Conservation (phyloP, 768 basidiomycete species). For the Tricholoma saponaceum region DNA sequence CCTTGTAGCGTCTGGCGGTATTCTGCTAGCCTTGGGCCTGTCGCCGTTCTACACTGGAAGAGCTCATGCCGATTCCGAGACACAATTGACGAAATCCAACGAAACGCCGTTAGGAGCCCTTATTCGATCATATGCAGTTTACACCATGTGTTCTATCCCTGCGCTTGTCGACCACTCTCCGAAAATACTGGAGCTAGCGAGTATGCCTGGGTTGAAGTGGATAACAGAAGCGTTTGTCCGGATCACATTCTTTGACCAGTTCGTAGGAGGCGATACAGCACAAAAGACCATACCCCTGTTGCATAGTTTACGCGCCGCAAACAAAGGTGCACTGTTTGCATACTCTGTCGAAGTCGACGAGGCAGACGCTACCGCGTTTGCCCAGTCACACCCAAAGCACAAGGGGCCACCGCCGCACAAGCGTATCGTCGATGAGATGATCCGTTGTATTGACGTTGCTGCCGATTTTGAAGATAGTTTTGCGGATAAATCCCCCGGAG, state of each 20-base stretch:
- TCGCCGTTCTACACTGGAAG: slow-evolving; percentile 7
- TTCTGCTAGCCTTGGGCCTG: slow-evolving; percentile 12
- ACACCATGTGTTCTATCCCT: slow-evolving; percentile 75
- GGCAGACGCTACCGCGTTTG: slow-evolving; percentile 35
- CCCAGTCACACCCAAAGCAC: slow-evolving; percentile 12
- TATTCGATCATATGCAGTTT: slow-evolving; percentile 76
- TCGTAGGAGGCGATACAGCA: slow-evolving; percentile 86
- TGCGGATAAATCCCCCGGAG: slow-evolving; percentile 18
- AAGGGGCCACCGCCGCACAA: slow-evolving; percentile 42
- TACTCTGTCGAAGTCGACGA: slow-evolving; percentile 88
- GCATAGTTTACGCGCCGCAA: slow-evolving; percentile 52
- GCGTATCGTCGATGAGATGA: slow-evolving; percentile 69
- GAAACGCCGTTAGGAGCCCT: slow-evolving; percentile 35
- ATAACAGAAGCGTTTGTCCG: slow-evolving; percentile 69
- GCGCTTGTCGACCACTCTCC: slow-evolving; percentile 74
- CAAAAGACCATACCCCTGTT: slow-evolving; percentile 65
- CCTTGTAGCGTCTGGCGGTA: slow-evolving; percentile 7
- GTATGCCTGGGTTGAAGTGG: slow-evolving; percentile 55
- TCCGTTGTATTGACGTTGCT: slow-evolving; percentile 71
- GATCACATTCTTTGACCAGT: slow-evolving; percentile 87
- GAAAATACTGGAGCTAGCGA: slow-evolving; percentile 49
- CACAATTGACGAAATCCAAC: slow-evolving; percentile 3
- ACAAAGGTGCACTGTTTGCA: slow-evolving; percentile 73
- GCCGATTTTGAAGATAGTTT: slow-evolving; percentile 72
- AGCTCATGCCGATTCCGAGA: slow-evolving; percentile 11